A percentile compares a stretch with the other conserved stretches of the same genome.
Evolutionary conservation across 2,329 filamentous ascomycete species (phyloP).

Genomic region (Fusarium caatingaense): DNA sequence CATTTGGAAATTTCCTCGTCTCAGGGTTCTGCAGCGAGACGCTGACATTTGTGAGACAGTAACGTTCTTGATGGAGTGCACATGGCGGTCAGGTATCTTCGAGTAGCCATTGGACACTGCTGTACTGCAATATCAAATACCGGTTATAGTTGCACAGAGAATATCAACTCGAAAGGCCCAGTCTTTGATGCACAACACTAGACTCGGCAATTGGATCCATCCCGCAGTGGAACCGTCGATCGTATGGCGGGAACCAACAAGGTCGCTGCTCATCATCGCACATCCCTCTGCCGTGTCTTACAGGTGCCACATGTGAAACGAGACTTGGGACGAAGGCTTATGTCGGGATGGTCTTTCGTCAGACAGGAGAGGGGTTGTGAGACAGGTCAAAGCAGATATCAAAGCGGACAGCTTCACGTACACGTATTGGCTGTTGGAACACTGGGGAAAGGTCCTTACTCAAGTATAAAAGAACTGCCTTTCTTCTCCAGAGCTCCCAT

Average conservation of each 20-base stretch:
- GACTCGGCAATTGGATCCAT: neutral
- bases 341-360: neutral
- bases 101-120: neutral
- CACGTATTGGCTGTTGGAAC: neutral
- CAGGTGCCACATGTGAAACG: neutral
- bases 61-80: neutral
- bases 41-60: neutral
- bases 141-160: neutral
- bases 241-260: neutral
- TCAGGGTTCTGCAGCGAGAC: neutral
- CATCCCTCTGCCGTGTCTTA: conserved; percentile 1
- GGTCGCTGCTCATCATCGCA: neutral
- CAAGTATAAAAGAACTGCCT: neutral
- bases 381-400: neutral
- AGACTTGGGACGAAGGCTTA: neutral
- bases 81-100: neutral
- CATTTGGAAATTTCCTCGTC: neutral
- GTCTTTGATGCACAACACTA: neutral
- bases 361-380: neutral
- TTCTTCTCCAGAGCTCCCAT: neutral
- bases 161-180: neutral
- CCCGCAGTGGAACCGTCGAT: neutral
- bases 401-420: neutral
- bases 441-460: neutral
- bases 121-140: accelerated